Evolutionary conservation across 1,284 basidiomycete genomes (phyloP).

Genomic region (Pseudozyma flocculosa): DNA sequence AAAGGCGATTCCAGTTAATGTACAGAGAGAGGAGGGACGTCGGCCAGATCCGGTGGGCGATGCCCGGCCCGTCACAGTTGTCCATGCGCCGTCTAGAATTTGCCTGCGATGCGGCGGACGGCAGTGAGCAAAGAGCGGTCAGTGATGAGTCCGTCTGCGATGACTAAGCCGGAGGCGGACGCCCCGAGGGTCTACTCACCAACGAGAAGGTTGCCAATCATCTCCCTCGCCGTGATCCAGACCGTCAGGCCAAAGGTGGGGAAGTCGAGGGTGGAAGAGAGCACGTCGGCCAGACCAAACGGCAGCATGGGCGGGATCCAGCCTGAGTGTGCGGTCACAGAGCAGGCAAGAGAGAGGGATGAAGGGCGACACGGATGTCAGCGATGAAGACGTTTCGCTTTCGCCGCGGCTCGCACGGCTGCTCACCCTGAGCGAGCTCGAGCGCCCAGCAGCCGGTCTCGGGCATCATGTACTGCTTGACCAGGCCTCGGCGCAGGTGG

Average conservation of each 20-base stretch:
- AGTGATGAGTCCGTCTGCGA: no score
- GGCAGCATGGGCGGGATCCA: slow-evolving; percentile 65
- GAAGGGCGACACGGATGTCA: no score
- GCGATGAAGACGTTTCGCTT: no score
- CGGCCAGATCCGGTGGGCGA: no score
- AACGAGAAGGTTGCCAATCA: slow-evolving; percentile 48
- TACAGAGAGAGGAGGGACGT: no score
- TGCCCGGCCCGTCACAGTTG: no score
- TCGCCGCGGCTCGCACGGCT: not conserved
- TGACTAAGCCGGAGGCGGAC: no score
- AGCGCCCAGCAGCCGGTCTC: slow-evolving; percentile 85
- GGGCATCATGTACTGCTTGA: slow-evolving; percentile 97
- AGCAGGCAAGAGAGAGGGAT: no score
- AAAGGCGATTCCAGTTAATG: no score
- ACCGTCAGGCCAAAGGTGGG: slow-evolving; percentile 78
- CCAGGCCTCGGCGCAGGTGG: slow-evolving; percentile 74
- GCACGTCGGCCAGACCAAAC: slow-evolving; percentile 82
- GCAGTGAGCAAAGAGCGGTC: no score
- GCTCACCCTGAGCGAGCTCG: slow-evolving; percentile 83
- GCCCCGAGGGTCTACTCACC: slow-evolving; percentile 36
- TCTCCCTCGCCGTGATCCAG: slow-evolving; percentile 68
- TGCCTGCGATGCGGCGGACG: no score
- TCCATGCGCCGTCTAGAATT: no score
- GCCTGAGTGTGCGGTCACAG: slow-evolving; percentile 21
- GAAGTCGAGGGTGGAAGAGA: slow-evolving; percentile 86